Evolutionary conservation across 75 land plant species (phyloP).

Genomic region (Picea glauca): DNA sequence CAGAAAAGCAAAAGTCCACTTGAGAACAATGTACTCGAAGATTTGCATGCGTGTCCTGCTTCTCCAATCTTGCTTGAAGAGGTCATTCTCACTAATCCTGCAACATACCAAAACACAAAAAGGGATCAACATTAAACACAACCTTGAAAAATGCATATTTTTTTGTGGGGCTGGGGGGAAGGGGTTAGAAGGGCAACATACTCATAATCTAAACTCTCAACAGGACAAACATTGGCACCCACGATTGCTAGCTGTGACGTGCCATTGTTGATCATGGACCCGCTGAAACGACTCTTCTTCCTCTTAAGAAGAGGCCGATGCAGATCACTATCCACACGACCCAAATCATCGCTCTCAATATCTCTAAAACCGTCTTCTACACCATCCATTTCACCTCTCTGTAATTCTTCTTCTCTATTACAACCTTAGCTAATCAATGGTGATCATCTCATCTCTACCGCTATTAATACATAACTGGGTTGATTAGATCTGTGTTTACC

Average conservation of each 20-base stretch:
- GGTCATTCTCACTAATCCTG: conserved; percentile 84
- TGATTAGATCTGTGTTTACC: not conserved
- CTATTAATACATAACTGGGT: not conserved
- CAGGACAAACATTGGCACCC: conserved; percentile 54
- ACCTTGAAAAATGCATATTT: too few species aligned
- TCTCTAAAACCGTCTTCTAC: not conserved
- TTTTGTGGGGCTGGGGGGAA: too few species aligned
- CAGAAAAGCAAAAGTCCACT: conserved; percentile 80
- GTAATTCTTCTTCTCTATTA: not conserved
- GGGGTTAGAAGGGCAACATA: conserved; percentile 14
- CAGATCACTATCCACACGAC: not conserved
- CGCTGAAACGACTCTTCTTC: not conserved
- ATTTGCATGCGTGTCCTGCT: conserved; percentile 56
- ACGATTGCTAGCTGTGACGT: conserved; percentile 68
- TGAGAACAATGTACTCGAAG: conserved; percentile 66
- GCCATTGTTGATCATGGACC: not conserved
- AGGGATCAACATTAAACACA: not conserved
- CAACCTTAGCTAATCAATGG: not conserved
- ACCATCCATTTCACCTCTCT: not conserved
- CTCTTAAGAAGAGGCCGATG: not conserved
- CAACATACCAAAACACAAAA: not conserved
- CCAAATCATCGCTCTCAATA: conserved; percentile 4
- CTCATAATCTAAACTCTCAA: conserved; percentile 86
- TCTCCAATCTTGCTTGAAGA: conserved; percentile 91
- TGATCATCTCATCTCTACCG: too few species aligned